These are phyloP conservation scores for Cercis canadensis DNA, from an alignment of 306 rosid genomes.

Conservation along the genomic window DNA sequence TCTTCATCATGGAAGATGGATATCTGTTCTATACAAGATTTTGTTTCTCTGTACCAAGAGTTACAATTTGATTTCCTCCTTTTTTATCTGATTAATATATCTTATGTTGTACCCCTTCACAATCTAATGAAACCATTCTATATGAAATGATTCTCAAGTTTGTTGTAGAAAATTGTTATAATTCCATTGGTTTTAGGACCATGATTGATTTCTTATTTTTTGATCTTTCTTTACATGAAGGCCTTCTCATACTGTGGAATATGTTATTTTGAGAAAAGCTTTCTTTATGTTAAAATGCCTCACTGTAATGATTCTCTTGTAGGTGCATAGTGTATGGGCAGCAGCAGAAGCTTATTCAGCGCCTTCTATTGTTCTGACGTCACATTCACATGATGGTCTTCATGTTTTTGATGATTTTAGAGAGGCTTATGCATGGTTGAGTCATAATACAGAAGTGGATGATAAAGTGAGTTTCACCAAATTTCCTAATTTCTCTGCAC, in stretches of 20 bases:
- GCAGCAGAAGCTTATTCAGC: conserved; percentile 99
- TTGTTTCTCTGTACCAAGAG: conserved; percentile 3
- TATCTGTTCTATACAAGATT: background rate
- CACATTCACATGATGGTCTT: conserved; percentile 82
- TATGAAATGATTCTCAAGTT: conserved; percentile 14
- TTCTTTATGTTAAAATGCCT: conserved; percentile 3
- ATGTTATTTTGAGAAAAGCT: background rate
- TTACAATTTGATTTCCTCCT: conserved; percentile 18
- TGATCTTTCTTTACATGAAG: background rate
- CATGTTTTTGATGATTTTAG: conserved; percentile 99
- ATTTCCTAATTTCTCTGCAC: conserved; percentile 31
- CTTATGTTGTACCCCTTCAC: conserved; percentile 3
- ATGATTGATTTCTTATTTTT: conserved; percentile 4
- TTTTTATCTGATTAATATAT: conserved; percentile 12
- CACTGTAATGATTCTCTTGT: conserved; percentile 39
- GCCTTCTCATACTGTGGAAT: background rate
- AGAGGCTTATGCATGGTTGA: conserved; percentile 98
- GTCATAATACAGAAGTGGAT: conserved; percentile 98
- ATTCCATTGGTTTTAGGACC: conserved; percentile 15
- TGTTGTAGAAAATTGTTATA: conserved; percentile 15
- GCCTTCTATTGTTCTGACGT: conserved; percentile 96
- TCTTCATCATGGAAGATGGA: background rate
- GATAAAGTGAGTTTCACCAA: conserved; percentile 76
- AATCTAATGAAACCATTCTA: conserved; percentile 3
- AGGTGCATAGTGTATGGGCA: conserved; percentile 99